phyloP scores from a whole-genome alignment of 73 alveolate species.

The Tetrahymena elliotti region DNA sequence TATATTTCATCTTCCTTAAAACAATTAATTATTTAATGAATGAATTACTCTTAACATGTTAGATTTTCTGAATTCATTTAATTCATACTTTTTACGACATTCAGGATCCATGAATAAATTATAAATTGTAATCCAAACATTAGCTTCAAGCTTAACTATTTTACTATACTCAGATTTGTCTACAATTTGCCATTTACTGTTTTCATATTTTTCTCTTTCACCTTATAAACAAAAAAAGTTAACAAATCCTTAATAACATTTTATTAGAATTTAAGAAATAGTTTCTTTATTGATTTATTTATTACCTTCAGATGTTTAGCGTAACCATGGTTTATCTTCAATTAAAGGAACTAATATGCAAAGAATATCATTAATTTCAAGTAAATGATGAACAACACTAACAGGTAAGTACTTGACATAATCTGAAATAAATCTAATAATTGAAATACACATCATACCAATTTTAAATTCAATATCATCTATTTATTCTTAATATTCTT shows the following conservation, averaged over 20 bases:
- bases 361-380: slow-evolving; percentile 96
- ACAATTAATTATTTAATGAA: not conserved
- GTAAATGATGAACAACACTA: slow-evolving; percentile 95
- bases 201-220: slow-evolving; percentile 81
- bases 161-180: slow-evolving; percentile 46
- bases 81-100: slow-evolving; percentile 93
- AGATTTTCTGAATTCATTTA: slow-evolving; percentile 87
- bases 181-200: slow-evolving; percentile 70
- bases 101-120: slow-evolving; percentile 95
- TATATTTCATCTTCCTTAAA: not conserved
- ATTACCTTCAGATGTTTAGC: slow-evolving; percentile 69
- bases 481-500: slow-evolving; percentile 77
- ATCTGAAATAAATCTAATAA: slow-evolving; percentile 95
- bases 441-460: slow-evolving; percentile 67
- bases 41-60: slow-evolving; percentile 65
- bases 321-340: slow-evolving; percentile 96
- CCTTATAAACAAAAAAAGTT: not conserved
- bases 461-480: slow-evolving; percentile 65
- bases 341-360: slow-evolving; percentile 94
- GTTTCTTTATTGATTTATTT: not conserved
- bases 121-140: slow-evolving; percentile 96
- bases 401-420: slow-evolving; percentile 88
- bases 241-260: no score
- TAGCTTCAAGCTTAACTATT: slow-evolving; percentile 85
- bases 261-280: no score